Base-by-base conservation (phyloP, 2,329 filamentous ascomycete species). In the Nemania abortiva region DNA sequence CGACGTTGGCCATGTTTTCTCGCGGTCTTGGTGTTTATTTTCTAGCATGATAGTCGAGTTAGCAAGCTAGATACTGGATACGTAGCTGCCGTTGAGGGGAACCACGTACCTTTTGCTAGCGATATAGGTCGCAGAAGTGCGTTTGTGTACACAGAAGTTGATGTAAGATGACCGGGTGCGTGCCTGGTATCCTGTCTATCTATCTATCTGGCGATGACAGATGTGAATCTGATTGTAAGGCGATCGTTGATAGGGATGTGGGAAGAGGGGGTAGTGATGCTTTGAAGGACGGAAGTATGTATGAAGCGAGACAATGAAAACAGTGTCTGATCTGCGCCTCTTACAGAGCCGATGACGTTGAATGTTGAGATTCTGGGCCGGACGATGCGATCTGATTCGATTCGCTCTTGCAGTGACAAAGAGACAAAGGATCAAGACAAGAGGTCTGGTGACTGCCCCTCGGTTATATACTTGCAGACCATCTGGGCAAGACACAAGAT, bases 1-100 rank as follows among this genome's bases (percentile, higher is more conserved):
- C 70, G 34, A 57, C 59, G 56, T 71, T 70, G 57, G 75, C 68
- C 73, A 76, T 68, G 57, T 34, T 65, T 74, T 20, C n/a, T 70
- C 69, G 55, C 37, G 29, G 56, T 66, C 39, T 47, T 39, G 20
- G 22, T 50, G 62, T 58, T 37, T 50, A 34, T 66, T 11, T 39
- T 15, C 52, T 57, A 42, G 6, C 27, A 56, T 39, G 27, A 9
- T 10, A 65, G 10, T 22, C 13, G 7, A 15, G 54, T 70, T 37
- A 70, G 56, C 47, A 34, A 29, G 34, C 39, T 6, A 24, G 39
- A 4, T 18, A 3, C 10, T 27, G 3, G 11, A 6, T 37, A 29
- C 13, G 5, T 37, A 42, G 3, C 42, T 47, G 18, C 15, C 18
- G 42, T 47, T 15, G 18, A 47, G 42, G 18, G 18, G 18, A 15